phyloP scores from a whole-genome alignment of 441 rosid species.

The Adansonia madagascariensis region DNA sequence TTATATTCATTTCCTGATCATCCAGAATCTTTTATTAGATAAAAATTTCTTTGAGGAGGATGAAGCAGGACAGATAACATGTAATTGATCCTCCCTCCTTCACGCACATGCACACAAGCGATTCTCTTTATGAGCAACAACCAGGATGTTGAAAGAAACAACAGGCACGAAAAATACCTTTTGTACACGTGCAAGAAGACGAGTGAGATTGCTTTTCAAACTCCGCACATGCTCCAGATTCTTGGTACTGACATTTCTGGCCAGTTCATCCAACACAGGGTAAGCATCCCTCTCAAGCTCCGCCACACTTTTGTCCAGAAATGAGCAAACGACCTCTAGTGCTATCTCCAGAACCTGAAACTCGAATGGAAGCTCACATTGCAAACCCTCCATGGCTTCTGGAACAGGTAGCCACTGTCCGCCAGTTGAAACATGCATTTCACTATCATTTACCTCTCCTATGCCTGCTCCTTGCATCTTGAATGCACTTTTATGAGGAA shows the following conservation, averaged over 20 bases:
- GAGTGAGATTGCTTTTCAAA: conserved; percentile 89
- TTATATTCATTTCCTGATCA: neutral
- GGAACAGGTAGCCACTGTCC: conserved; percentile 60
- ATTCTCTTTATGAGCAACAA: neutral
- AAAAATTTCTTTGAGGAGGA: neutral
- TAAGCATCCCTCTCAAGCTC: conserved; percentile 88
- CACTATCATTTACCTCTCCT: conserved; percentile 43
- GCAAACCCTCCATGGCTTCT: conserved; percentile 80
- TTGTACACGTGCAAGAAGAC: conserved; percentile 92
- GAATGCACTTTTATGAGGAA: conserved; percentile 52
- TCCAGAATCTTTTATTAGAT: neutral
- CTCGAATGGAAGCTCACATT: conserved; percentile 89
- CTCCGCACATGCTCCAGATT: conserved; percentile 90
- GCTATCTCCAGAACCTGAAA: conserved; percentile 98
- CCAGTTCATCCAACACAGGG: conserved; percentile 90
- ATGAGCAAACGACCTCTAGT: conserved; percentile 76
- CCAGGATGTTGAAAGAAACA: neutral
- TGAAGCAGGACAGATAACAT: neutral
- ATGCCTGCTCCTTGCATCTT: conserved; percentile 43
- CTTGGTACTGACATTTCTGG: conserved; percentile 87
- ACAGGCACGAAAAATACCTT: conserved; percentile 58
- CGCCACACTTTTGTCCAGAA: conserved; percentile 68
- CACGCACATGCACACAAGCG: neutral
- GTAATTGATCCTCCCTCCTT: neutral
- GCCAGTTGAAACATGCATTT: conserved; percentile 48